Evolutionary conservation across 2,329 filamentous ascomycete genomes (phyloP).

Genomic region (Massarina eburnea): DNA sequence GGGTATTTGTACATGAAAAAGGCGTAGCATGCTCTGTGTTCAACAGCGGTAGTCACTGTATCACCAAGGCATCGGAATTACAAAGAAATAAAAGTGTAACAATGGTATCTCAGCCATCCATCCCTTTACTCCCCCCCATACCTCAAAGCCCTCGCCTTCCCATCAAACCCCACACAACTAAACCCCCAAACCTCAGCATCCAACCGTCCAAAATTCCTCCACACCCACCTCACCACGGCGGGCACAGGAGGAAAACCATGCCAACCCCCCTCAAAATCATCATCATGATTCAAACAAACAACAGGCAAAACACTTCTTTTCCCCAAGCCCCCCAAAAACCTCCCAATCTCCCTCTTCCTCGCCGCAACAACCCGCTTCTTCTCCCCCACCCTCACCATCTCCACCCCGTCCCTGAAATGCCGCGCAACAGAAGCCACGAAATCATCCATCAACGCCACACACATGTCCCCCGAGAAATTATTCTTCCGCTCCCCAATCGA

Average conservation of each 20-base stretch:
- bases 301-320: slow-evolving; percentile 13
- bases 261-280: slow-evolving; percentile 16
- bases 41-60: too few relatives aligned
- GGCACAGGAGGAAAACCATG: slow-evolving; percentile 29
- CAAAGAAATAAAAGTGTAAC: too few relatives aligned
- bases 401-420: slow-evolving; percentile 32
- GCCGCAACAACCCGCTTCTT: slow-evolving; percentile 22
- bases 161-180: slow-evolving; percentile 16
- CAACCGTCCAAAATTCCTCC: slow-evolving; percentile 64
- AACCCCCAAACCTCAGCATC: slow-evolving; percentile 24
- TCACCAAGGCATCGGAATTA: too few relatives aligned
- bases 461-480: slow-evolving; percentile 19
- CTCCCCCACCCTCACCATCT: slow-evolving; percentile 19
- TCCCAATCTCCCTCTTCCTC: slow-evolving; percentile 21
- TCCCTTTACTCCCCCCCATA: slow-evolving; percentile 5
- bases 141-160: slow-evolving; percentile 13
- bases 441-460: slow-evolving; percentile 28
- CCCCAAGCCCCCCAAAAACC: slow-evolving; percentile 16
- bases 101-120: too few relatives aligned
- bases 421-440: slow-evolving; percentile 25
- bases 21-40: too few relatives aligned
- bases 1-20: too few relatives aligned
- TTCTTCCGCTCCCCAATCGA: slow-evolving; percentile 29
- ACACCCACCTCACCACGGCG: slow-evolving; percentile 67
- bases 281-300: slow-evolving; percentile 19